These are phyloP conservation scores for Eimeria falciformis DNA, from an alignment of 169 alveolate species.

Conservation along the genomic window DNA sequence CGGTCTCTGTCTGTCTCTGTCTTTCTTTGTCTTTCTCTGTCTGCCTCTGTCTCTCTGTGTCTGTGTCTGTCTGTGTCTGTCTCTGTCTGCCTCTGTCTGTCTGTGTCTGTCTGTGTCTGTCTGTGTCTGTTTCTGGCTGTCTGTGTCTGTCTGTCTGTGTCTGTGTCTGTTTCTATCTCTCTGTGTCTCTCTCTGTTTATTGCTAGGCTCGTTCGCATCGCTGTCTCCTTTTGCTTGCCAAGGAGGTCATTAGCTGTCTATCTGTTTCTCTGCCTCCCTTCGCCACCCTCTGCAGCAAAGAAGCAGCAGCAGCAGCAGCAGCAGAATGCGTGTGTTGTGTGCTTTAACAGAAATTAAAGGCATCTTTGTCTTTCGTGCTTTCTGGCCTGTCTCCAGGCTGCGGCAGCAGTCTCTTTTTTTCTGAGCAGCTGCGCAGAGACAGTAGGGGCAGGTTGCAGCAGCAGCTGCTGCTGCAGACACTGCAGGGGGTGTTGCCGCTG, in stretches of 20 bases:
- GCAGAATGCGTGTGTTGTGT: neutral
- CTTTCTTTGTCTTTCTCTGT: neutral
- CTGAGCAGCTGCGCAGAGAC: conserved; percentile 22
- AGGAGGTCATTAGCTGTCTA: neutral
- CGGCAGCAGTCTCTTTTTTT: conserved; percentile 6
- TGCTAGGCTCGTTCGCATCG: neutral
- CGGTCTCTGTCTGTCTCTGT: neutral
- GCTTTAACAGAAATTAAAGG: neutral
- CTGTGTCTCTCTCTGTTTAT: conserved; percentile 6
- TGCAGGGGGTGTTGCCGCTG: neutral
- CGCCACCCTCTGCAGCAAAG: neutral
- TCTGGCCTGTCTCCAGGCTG: neutral
- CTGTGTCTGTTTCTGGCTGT: conserved; percentile 2
- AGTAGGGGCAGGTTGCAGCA: neutral
- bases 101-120: neutral
- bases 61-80: neutral
- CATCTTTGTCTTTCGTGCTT: neutral
- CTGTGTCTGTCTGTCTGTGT: neutral
- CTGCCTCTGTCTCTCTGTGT: neutral
- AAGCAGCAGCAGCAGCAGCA: neutral
- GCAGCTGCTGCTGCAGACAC: conserved; percentile 33
- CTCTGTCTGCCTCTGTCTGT: neutral
- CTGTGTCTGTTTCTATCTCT: neutral
- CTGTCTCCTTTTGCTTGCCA: neutral
- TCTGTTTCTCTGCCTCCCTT: neutral